These are phyloP conservation scores for Hyparrhenia diplandra DNA, from an alignment of 176 grass and related monocot species.

Conservation along the genomic window DNA sequence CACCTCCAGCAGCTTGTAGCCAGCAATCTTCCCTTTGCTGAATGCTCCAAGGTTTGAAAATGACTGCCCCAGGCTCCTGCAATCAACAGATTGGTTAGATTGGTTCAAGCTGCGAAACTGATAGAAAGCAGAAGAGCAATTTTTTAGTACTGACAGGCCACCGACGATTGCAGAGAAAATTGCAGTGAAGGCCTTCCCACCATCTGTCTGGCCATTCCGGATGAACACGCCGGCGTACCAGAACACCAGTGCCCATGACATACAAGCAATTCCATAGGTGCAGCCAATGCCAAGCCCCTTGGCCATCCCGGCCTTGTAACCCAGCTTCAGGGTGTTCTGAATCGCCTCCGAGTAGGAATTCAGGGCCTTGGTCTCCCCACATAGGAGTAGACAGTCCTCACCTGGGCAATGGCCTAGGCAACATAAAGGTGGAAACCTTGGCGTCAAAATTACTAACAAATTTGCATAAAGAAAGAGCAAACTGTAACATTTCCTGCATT, in stretches of 20 bases:
- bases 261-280: slow-evolving; percentile 89
- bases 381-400: slow-evolving; percentile 80
- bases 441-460: slow-evolving; percentile 21
- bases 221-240: slow-evolving; percentile 92
- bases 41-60: slow-evolving; percentile 57
- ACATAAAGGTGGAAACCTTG: slow-evolving; percentile 6
- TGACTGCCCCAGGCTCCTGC: slow-evolving; percentile 69
- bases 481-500: not conserved
- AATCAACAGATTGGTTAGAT: slow-evolving; percentile 6
- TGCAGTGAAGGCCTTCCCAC: slow-evolving; percentile 81
- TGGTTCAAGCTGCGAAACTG: not conserved
- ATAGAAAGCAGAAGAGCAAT: not conserved
- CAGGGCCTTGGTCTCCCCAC: slow-evolving; percentile 75
- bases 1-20: no score
- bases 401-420: slow-evolving; percentile 69
- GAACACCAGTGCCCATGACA: slow-evolving; percentile 87
- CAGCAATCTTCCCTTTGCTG: slow-evolving; percentile 71
- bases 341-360: slow-evolving; percentile 71
- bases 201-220: slow-evolving; percentile 70
- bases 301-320: slow-evolving; percentile 85
- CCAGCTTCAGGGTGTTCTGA: slow-evolving; percentile 75
- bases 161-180: slow-evolving; percentile 91
- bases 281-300: slow-evolving; percentile 87
- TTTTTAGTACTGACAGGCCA: slow-evolving; percentile 58
- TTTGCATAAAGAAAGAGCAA: not conserved